Conservation (phyloP, 1,284 basidiomycete genomes). For the Sporisorium sorghi region DNA sequence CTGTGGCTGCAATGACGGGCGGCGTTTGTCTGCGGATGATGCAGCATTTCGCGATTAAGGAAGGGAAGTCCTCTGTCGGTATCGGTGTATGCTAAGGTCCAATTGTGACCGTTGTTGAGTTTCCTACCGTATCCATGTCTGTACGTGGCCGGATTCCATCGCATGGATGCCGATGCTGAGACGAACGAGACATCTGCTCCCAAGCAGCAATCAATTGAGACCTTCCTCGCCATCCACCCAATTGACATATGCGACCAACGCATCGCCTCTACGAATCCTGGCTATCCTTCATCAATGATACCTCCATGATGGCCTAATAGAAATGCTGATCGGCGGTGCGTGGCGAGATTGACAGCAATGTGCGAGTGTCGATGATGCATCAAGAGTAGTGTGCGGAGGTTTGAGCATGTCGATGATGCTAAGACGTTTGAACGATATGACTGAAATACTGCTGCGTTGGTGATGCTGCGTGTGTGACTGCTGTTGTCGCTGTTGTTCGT, state of each 20-base stretch:
- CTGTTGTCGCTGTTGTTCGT: conserved; percentile 2
- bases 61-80: not conserved
- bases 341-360: not conserved
- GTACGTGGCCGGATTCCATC: not conserved
- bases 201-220: not conserved
- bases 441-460: not conserved
- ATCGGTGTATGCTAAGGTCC: not conserved
- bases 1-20: not conserved
- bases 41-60: not conserved
- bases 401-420: conserved; percentile 7
- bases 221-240: not conserved
- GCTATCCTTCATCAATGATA: not conserved
- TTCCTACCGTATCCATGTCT: not conserved
- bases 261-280: not conserved
- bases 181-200: not conserved
- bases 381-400: not conserved
- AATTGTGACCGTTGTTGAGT: not conserved
- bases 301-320: not conserved
- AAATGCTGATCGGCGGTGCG: not conserved
- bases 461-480: not conserved
- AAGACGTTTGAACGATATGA: not conserved
- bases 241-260: not conserved
- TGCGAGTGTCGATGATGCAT: not conserved
- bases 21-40: not conserved
- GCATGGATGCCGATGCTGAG: not conserved